These are phyloP conservation scores for Claviceps sp. DNA, from an alignment of 2,329 filamentous ascomycete genomes.

Conservation along the genomic window DNA sequence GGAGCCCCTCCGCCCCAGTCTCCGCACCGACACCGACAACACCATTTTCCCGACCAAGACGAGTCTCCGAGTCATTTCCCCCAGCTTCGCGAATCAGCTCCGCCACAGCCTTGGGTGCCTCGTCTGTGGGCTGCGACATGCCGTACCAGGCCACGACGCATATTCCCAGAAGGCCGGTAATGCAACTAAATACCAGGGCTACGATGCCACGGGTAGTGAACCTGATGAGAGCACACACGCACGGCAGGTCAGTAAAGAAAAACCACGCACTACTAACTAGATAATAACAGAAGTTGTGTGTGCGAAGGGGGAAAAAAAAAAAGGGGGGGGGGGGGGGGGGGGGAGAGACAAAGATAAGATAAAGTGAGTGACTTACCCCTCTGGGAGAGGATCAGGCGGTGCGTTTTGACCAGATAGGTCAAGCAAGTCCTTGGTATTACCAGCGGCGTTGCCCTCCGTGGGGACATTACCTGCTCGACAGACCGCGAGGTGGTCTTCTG, in stretches of 20 bases:
- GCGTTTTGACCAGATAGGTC: conserved; percentile 49
- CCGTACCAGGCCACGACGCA: conserved; percentile 55
- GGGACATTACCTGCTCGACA: conserved; percentile 41
- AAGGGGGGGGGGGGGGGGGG: no score
- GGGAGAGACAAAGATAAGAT: not conserved
- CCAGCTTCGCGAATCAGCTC: conserved; percentile 5
- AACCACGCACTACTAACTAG: not conserved
- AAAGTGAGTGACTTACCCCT: conserved; percentile 31
- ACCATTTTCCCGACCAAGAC: not conserved
- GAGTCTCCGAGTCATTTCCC: not conserved
- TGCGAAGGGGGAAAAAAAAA: not conserved
- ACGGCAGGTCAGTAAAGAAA: not conserved
- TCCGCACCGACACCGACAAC: not conserved
- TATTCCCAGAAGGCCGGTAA: conserved; percentile 57
- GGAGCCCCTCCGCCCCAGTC: not conserved
- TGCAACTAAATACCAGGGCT: conserved; percentile 58
- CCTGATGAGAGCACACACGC: conserved; percentile 13
- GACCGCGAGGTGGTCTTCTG: conserved; percentile 40
- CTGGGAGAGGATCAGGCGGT: conserved; percentile 42
- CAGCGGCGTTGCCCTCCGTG: conserved; percentile 59
- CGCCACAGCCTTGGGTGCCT: conserved; percentile 4
- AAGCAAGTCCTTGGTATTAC: conserved; percentile 48
- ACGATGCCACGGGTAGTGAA: conserved; percentile 61
- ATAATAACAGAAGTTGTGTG: no score
- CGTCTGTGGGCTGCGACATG: conserved; percentile 9